phyloP scores from a whole-genome alignment of 768 basidiomycete species.

The Boletus sp. region DNA sequence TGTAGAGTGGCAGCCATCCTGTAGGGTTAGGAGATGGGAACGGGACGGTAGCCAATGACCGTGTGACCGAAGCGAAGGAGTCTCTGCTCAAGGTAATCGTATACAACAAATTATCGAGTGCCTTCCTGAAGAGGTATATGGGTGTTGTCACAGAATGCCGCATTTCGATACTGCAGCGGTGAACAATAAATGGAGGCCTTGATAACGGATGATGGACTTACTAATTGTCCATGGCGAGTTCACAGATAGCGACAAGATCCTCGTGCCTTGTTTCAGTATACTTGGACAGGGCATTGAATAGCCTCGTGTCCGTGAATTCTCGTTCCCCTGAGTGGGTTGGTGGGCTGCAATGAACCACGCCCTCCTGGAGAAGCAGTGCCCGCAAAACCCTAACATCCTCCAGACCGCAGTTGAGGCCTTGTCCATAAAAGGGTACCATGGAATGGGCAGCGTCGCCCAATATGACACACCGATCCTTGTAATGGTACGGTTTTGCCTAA shows the following conservation, averaged over 20 bases:
- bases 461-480: slow-evolving; percentile 81
- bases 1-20: slow-evolving; percentile 93
- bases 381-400: slow-evolving; percentile 94
- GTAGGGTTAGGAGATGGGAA: slow-evolving; percentile 57
- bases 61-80: slow-evolving; percentile 45
- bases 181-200: slow-evolving; percentile 20
- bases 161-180: slow-evolving; percentile 78
- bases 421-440: slow-evolving; percentile 98
- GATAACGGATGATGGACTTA: slow-evolving; percentile 46
- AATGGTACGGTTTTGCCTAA: slow-evolving; percentile 86
- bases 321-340: slow-evolving; percentile 28
- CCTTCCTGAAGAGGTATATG: slow-evolving; percentile 73
- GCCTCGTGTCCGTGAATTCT: slow-evolving; percentile 46
- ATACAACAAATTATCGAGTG: slow-evolving; percentile 73
- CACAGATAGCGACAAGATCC: slow-evolving; percentile 86
- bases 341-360: slow-evolving; percentile 48
- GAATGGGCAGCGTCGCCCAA: slow-evolving; percentile 95
- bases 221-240: slow-evolving; percentile 97
- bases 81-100: slow-evolving; percentile 51
- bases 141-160: slow-evolving; percentile 85
- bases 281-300: slow-evolving; percentile 64
- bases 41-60: slow-evolving; percentile 45
- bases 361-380: slow-evolving; percentile 66
- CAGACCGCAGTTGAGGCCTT: slow-evolving; percentile 95
- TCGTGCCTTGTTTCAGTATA: slow-evolving; percentile 84